Evolutionary conservation across 345 rosid species (phyloP), one percentile per base, ranked within the genome.

Genomic region (Kandelia obovata): DNA sequence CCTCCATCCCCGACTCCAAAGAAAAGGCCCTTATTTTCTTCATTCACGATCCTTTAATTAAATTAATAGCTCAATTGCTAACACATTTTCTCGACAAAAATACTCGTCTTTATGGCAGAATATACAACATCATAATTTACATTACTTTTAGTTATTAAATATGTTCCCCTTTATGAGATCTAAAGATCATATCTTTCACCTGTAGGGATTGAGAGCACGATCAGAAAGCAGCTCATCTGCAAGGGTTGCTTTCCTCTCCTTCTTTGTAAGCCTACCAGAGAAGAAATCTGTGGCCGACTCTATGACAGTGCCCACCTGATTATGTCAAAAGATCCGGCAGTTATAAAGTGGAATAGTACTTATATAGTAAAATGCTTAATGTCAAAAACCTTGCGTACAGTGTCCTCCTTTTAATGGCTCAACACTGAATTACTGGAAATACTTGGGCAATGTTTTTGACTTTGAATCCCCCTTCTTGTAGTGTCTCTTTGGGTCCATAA

Each of bases 181-280:
- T 26, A 9, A 20, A 25, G 53, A 27, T 10, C 17, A 25, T 9
- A 16, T 5, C 60, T 53, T 77, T 64, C 67, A 89, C 99, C 97
- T 86, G 88, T 90, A 95, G 16, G 84, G 80, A 55, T 69, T 60
- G 60, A 79, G 68, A 34, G 62, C 62, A 32, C 80, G 78, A 72
- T 92, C 96, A 67, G 88, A 78, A 51, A 92, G 85, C 75, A 95
- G 82, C 75, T 92, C 98, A 8, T 95, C 99, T 7, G 98, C 94
- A 73, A 92, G 78, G 64, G 81, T 85, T 39, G 85, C 55, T 78
- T 83, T 95, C 78, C 96, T 95, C 80, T 95, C 88, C 87, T 88
- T 92, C 83, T 87, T 95, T 28, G 88, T 85, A 61, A 95, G 61
- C 81, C 98, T 84, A 32, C 77, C 69, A 4, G 84, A 71, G 82